Conservation (phyloP, 2,329 filamentous ascomycete genomes). For the Diaporthe sp. region DNA sequence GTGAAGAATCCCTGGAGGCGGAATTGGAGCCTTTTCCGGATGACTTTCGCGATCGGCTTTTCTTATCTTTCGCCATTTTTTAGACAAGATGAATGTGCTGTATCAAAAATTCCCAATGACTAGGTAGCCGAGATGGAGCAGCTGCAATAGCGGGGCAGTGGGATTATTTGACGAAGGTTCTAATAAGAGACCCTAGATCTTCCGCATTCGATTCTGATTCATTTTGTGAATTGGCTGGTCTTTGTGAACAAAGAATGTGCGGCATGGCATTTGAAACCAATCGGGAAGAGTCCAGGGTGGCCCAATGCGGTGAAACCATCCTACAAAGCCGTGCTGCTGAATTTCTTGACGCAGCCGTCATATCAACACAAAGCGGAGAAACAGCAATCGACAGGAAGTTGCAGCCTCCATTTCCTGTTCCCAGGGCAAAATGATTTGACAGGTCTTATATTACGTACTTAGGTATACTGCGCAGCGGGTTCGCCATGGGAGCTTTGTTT, state of each 20-base stretch:
- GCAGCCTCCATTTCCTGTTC: no score
- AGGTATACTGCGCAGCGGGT: no score
- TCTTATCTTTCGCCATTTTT: conserved; percentile 1
- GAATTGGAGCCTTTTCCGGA: not conserved
- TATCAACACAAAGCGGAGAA: no score
- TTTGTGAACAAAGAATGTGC: not conserved
- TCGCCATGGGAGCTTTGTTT: not conserved
- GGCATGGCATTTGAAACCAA: not conserved
- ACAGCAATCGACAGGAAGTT: no score
- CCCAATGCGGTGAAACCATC: not conserved
- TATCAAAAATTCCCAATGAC: not conserved
- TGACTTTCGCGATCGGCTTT: not conserved
- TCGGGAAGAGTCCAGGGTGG: not conserved
- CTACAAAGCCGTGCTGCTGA: not conserved
- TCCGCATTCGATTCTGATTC: not conserved
- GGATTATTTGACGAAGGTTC: no score
- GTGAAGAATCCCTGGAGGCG: not conserved
- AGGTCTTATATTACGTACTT: no score
- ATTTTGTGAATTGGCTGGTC: not conserved
- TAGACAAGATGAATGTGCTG: not conserved
- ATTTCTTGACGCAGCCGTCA: not conserved
- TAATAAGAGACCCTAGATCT: not conserved
- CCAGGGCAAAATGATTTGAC: no score
- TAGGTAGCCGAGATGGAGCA: not conserved
- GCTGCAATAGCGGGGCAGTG: not conserved